These are phyloP conservation scores for Apocynum venetum DNA, from an alignment of 257 asterid species.

Conservation along the genomic window DNA sequence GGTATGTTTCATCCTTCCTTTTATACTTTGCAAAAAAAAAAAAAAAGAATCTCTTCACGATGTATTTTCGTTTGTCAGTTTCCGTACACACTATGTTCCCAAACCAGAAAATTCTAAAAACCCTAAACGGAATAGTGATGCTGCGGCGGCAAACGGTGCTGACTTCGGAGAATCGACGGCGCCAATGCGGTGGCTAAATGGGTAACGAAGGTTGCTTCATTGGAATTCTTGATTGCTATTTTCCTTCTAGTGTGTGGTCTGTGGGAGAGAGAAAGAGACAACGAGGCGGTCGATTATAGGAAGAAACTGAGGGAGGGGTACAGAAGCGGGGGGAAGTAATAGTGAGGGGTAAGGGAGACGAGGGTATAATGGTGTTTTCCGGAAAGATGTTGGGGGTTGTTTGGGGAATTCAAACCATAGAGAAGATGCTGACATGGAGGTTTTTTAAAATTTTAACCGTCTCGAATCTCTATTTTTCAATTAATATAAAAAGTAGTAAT, in stretches of 20 bases:
- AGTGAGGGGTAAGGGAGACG: slow-evolving; percentile 1
- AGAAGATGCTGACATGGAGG: no score
- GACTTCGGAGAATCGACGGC: slow-evolving; percentile 7
- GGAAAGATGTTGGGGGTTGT: not conserved
- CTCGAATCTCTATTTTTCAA: no score
- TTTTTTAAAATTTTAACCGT: no score
- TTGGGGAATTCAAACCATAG: not conserved
- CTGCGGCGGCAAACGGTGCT: slow-evolving; percentile 15
- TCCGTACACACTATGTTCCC: not conserved
- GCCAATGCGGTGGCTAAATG: slow-evolving; percentile 13
- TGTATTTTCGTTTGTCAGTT: not conserved
- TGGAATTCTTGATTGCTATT: not conserved
- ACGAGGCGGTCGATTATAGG: slow-evolving; percentile 24
- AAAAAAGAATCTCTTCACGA: not conserved
- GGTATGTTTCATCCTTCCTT: not conserved
- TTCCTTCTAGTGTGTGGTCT: not conserved
- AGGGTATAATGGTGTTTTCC: slow-evolving; percentile 1
- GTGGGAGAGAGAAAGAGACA: slow-evolving; percentile 15
- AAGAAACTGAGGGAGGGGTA: not conserved
- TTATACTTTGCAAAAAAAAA: not conserved
- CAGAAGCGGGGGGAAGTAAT: not conserved
- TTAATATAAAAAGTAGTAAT: no score
- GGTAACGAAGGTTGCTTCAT: slow-evolving; percentile 12
- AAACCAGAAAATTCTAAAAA: slow-evolving; percentile 7
- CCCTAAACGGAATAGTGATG: slow-evolving; percentile 6